These are phyloP conservation scores for Saccharomyces pastorianus DNA, from an alignment of 1,139 yeast genomes.

Conservation along the genomic window DNA sequence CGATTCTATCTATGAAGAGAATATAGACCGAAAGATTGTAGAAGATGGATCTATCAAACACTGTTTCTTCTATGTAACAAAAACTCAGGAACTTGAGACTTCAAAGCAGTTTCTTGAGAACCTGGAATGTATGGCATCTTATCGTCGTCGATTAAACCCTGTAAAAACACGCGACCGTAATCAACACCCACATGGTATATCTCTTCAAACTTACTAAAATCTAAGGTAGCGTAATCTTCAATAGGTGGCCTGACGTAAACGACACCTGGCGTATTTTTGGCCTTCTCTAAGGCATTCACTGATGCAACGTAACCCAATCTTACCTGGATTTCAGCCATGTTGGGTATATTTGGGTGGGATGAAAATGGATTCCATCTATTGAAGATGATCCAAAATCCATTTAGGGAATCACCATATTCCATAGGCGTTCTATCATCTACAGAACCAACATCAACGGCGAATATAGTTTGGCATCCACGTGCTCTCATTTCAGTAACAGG, in stretches of 20 bases:
- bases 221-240: slow-evolving; percentile 83
- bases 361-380: slow-evolving; percentile 92
- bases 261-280: slow-evolving; percentile 79
- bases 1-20: slow-evolving; percentile 1
- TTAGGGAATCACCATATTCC: slow-evolving; percentile 86
- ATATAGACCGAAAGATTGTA: background rate
- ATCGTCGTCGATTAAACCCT: slow-evolving; percentile 45
- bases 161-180: slow-evolving; percentile 58
- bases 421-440: slow-evolving; percentile 86
- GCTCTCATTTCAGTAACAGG: slow-evolving; percentile 88
- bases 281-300: slow-evolving; percentile 83
- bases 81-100: slow-evolving; percentile 18
- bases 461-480: slow-evolving; percentile 77
- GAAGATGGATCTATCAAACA: slow-evolving; percentile 30
- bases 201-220: slow-evolving; percentile 86
- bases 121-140: slow-evolving; percentile 62
- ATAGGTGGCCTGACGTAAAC: slow-evolving; percentile 92
- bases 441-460: slow-evolving; percentile 95
- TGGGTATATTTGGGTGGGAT: slow-evolving; percentile 78
- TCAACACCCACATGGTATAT: slow-evolving; percentile 75
- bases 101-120: slow-evolving; percentile 10
- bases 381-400: slow-evolving; percentile 85
- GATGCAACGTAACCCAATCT: slow-evolving; percentile 91
- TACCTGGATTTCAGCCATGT: slow-evolving; percentile 90
- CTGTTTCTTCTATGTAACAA: slow-evolving; percentile 54